These are phyloP conservation scores for Echinosophora koreensis DNA, from an alignment of 306 rosid species.

Conservation along the genomic window DNA sequence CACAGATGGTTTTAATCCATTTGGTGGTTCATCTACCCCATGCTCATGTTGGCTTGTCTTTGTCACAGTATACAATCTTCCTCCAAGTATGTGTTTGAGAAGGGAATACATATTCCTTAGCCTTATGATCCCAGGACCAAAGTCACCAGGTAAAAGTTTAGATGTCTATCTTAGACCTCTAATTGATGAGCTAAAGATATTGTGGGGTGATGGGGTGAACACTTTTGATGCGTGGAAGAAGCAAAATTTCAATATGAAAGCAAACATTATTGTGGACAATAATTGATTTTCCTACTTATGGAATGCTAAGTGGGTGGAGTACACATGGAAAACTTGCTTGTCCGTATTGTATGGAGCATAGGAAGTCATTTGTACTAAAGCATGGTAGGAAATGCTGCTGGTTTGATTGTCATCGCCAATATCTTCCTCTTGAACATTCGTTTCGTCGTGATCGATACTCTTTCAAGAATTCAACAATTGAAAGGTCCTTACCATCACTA, in stretches of 20 bases:
- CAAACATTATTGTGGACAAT: no score
- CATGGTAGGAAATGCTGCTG: neutral
- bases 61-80: no score
- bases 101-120: no score
- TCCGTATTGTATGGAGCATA: neutral
- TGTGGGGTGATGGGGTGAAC: neutral
- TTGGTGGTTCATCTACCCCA: no score
- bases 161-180: conserved; percentile 7
- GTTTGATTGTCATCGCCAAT: neutral
- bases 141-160: neutral
- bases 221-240: conserved; percentile 1
- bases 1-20: no score
- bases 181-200: neutral
- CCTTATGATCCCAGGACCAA: no score
- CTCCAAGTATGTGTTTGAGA: no score
- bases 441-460: neutral
- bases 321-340: neutral
- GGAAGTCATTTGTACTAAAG: neutral
- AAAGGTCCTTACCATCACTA: neutral
- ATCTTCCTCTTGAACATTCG: neutral
- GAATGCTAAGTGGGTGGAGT: neutral
- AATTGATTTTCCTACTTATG: no score
- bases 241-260: no score
- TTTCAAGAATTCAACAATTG: neutral
- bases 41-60: no score